Evolutionary conservation across 352 stramenopile species (phyloP), one percentile per base, ranked within the genome.

Genomic region (Peronospora farinosa): DNA sequence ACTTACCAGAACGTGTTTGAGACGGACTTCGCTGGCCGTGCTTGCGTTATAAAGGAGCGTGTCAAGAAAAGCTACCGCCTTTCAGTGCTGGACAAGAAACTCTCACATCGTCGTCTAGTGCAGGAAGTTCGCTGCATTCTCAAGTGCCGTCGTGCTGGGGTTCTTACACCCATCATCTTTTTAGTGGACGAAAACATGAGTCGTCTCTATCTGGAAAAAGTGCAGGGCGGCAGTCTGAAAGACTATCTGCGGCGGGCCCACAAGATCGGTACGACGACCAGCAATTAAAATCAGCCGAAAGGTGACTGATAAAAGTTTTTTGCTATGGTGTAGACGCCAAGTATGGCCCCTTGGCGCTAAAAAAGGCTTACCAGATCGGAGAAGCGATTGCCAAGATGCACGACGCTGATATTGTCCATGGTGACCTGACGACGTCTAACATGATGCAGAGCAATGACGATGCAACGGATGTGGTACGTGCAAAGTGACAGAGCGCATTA

Each of bases 351-450:
- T 54, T 53, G 2, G 86, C 84, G 7, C 33, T 85, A 32, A 59
- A 77, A 46, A 74, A 96, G 28, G 86, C 86, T 45, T 84, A 84
- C 45, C 63, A 78, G 47, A 91, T 97, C 40, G 91, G 91, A 17
- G 69, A 69, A 50, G 72, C 92, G n/a, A 86, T 97, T 53, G 91
- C 78, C 27, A 88, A 86, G 57, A 92, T 97, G 74, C 88, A 97
- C 62, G 84, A 95, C 68, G 70, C 86, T 17, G 85, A 95, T 51
- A 84, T 97, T 56, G 82, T 97, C 41, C 91, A 97, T 55, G 91
- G 91, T 40, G 91, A 97, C 63, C 67, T 97, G 37, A 97, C 88
- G 35, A 97, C 91, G 19, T 97, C 88, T 39, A 97, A 97, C 57
- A 86, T 97, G 62, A 92, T 97, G 82, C 60, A 94, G n/a, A 71